These are phyloP conservation scores for Ramaria sp. DNA, from an alignment of 768 basidiomycete genomes.

Conservation along the genomic window DNA sequence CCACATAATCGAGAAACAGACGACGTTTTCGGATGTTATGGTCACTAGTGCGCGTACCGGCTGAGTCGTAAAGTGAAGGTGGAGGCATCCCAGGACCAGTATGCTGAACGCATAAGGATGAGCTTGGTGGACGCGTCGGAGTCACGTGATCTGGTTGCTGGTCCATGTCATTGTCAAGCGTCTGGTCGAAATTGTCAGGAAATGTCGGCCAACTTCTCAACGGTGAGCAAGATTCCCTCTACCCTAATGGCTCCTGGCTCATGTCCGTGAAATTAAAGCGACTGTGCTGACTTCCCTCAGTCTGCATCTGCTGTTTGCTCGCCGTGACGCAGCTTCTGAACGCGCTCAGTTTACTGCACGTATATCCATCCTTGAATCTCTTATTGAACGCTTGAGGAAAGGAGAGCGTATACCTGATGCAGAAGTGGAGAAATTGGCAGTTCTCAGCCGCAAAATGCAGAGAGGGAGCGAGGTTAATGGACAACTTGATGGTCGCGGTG, in stretches of 20 bases:
- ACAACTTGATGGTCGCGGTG: constrained; percentile 9
- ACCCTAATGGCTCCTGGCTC: not conserved
- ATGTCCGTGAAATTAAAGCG: constrained; percentile 14
- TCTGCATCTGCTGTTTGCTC: constrained; percentile 51
- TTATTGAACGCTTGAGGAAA: constrained; percentile 41
- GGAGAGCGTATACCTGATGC: constrained; percentile 33
- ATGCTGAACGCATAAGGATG: too few relatives aligned
- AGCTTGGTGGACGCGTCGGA: not conserved
- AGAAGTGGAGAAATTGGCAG: constrained; percentile 45
- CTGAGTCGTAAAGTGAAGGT: too few relatives aligned
- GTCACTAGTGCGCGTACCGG: too few relatives aligned
- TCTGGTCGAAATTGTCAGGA: not conserved
- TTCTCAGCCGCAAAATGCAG: constrained; percentile 30
- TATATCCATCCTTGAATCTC: constrained; percentile 51
- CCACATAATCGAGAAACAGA: too few relatives aligned
- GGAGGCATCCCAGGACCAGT: too few relatives aligned
- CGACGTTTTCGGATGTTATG: too few relatives aligned
- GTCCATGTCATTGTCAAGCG: not conserved
- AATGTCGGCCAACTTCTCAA: not conserved
- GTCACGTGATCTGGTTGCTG: not conserved
- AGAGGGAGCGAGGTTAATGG: constrained; percentile 9
- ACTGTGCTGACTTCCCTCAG: constrained; percentile 56
- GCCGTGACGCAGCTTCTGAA: constrained; percentile 40
- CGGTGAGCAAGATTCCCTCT: not conserved
- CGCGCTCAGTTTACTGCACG: constrained; percentile 44